These are phyloP conservation scores for Hypholoma fasciculare DNA, from an alignment of 768 basidiomycete species.

Conservation along the genomic window DNA sequence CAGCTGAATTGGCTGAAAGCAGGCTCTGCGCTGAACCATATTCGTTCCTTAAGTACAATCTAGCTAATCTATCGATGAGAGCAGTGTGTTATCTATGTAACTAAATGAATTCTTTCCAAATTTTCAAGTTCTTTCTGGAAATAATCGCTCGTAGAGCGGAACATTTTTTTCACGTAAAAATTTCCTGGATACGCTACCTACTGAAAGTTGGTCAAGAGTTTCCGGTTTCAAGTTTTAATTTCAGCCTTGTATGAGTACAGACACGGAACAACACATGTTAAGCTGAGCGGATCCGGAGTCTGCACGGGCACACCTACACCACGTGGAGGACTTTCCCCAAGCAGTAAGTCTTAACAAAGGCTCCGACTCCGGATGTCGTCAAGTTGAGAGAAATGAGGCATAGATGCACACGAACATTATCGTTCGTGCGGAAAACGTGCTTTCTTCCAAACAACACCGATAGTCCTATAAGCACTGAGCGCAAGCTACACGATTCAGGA, in stretches of 20 bases:
- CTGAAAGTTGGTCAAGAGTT: no score
- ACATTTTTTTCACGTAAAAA: no score
- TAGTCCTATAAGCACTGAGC: background rate
- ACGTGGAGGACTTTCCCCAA: background rate
- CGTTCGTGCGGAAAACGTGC: background rate
- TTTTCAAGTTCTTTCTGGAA: background rate
- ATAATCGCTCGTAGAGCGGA: no score
- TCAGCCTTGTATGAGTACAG: no score
- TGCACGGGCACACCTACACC: background rate
- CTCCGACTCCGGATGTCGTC: background rate
- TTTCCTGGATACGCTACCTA: no score
- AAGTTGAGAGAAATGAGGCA: background rate
- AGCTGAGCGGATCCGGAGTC: no score
- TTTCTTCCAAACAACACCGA: background rate
- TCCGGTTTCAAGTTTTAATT: no score
- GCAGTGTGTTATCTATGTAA: background rate
- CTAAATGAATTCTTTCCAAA: background rate
- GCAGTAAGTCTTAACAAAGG: background rate
- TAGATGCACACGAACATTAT: background rate
- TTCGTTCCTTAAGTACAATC: conserved; percentile 55
- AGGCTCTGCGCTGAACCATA: conserved; percentile 90
- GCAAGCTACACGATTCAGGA: background rate
- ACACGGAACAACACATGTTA: no score
- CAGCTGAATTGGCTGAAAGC: conserved; percentile 89
- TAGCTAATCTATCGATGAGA: background rate